Conservation (phyloP, 2,329 filamentous ascomycete species). For the Arthrocladium fulminans region DNA sequence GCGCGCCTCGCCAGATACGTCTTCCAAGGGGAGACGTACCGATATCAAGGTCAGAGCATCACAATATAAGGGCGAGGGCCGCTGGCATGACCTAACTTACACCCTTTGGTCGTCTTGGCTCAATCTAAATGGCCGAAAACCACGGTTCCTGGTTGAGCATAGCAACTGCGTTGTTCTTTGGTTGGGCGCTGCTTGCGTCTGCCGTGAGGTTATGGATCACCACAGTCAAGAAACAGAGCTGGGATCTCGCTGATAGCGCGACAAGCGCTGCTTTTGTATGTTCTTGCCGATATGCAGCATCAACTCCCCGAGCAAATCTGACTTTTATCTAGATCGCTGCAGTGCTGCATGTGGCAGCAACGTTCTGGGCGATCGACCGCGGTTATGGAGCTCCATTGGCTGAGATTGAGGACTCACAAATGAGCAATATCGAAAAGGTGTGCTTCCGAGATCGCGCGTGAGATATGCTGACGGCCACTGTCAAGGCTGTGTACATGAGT, state of each 20-base stretch:
- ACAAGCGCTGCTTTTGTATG: not conserved
- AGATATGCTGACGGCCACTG: not conserved
- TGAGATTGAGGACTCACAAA: not conserved
- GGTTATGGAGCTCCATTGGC: not conserved
- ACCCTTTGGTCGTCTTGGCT: not conserved
- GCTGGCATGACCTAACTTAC: too few relatives aligned
- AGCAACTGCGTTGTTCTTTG: constrained; percentile 9
- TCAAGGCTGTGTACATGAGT: constrained; percentile 9
- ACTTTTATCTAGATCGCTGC: not conserved
- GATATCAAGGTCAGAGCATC: too few relatives aligned
- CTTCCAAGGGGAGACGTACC: too few relatives aligned
- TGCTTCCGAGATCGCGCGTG: not conserved
- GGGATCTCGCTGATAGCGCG: not conserved
- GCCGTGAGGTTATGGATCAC: constrained; percentile 5
- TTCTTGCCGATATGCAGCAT: not conserved
- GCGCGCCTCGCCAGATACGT: too few relatives aligned
- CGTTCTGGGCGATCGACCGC: not conserved
- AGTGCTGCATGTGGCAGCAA: not conserved
- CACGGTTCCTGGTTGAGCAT: constrained; percentile 9
- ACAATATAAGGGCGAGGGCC: too few relatives aligned
- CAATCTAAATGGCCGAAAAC: constrained; percentile 1
- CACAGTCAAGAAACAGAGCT: not conserved
- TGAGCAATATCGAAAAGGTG: not conserved
- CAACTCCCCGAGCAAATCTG: too few relatives aligned
- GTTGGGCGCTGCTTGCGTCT: constrained; percentile 10